Percentiles rank a stretch among this genome's conserved stretches.
Evolutionary conservation across 441 rosid genomes (phyloP).

Genomic region (Brassica balearica): DNA sequence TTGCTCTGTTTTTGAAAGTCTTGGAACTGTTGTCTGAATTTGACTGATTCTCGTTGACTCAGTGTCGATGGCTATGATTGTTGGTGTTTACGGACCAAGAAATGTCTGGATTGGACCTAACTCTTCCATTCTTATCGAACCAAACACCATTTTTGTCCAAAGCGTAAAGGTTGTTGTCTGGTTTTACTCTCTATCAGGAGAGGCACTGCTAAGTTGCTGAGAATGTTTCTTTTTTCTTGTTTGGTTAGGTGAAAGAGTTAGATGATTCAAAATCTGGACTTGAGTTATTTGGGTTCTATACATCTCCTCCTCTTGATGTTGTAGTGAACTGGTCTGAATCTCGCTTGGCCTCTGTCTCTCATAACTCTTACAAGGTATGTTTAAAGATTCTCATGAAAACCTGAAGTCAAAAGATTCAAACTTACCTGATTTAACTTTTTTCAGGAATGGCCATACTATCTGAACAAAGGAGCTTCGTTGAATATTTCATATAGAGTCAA

Average conservation of each 20-base stretch:
- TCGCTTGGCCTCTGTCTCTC: slow-evolving; percentile 47
- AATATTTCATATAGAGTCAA: slow-evolving; percentile 68
- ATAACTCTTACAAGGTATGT: slow-evolving; percentile 69
- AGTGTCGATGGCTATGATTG: slow-evolving; percentile 58
- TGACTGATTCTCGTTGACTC: slow-evolving; percentile 37
- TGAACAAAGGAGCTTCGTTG: slow-evolving; percentile 71
- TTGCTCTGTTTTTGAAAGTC: slow-evolving; percentile 5
- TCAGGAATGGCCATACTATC: slow-evolving; percentile 71
- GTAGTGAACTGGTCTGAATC: slow-evolving; percentile 58
- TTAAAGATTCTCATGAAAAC: background rate
- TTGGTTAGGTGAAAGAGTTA: slow-evolving; percentile 62
- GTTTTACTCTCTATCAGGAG: background rate
- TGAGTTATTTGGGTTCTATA: slow-evolving; percentile 60
- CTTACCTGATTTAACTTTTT: background rate
- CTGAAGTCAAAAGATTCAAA: background rate
- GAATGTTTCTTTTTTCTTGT: background rate
- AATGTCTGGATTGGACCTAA: slow-evolving; percentile 65
- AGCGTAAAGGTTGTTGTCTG: slow-evolving; percentile 62
- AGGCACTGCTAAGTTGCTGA: background rate
- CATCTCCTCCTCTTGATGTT: slow-evolving; percentile 69
- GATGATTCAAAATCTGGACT: slow-evolving; percentile 55
- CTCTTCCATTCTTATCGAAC: slow-evolving; percentile 60
- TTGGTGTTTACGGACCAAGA: slow-evolving; percentile 65
- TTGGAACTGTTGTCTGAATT: background rate
- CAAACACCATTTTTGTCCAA: slow-evolving; percentile 79